These are phyloP conservation scores for Phytophthora kernoviae DNA, from an alignment of 352 stramenopile species.

Conservation along the genomic window DNA sequence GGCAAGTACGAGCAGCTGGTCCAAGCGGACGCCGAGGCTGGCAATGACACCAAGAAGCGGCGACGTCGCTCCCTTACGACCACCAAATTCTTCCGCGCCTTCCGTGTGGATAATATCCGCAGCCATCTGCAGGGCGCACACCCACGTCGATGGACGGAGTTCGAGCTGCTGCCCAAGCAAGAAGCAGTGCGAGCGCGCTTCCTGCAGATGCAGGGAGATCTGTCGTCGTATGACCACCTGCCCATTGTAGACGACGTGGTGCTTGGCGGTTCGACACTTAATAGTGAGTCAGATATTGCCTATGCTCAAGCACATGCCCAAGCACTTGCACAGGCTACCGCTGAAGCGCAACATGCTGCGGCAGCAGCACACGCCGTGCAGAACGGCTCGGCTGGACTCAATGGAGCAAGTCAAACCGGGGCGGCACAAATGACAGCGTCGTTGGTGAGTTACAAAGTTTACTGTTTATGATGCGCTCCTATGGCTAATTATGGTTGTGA, in stretches of 20 bases:
- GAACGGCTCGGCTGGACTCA: constrained; percentile 17
- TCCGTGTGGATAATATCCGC: constrained; percentile 87
- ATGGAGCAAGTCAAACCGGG: constrained; percentile 16
- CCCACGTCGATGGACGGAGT: constrained; percentile 76
- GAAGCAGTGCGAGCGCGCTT: constrained; percentile 57
- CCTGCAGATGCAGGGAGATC: constrained; percentile 68
- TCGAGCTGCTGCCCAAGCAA: constrained; percentile 82
- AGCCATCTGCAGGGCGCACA: constrained; percentile 83
- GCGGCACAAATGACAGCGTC: constrained; percentile 39
- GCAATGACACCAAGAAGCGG: constrained; percentile 72
- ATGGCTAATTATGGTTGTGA: constrained; percentile 1
- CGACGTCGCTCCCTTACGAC: constrained; percentile 79
- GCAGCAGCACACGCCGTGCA: constrained; percentile 12
- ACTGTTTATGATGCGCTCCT: constrained; percentile 3
- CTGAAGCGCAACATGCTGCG: constrained; percentile 41
- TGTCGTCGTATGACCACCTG: constrained; percentile 62
- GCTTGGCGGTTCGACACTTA: constrained; percentile 53
- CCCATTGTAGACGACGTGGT: constrained; percentile 78
- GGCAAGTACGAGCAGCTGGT: constrained; percentile 76
- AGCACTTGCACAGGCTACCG: constrained; percentile 40
- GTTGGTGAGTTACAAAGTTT: constrained; percentile 40
- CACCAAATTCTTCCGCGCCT: constrained; percentile 88
- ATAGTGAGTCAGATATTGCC: constrained; percentile 58
- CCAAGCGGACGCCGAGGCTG: constrained; percentile 54
- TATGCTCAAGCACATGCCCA: constrained; percentile 62